Percentiles rank a stretch among this genome's conserved stretches.
phyloP scores from a whole-genome alignment of 1,139 yeast species.

The Sporopachydermia cereana region DNA sequence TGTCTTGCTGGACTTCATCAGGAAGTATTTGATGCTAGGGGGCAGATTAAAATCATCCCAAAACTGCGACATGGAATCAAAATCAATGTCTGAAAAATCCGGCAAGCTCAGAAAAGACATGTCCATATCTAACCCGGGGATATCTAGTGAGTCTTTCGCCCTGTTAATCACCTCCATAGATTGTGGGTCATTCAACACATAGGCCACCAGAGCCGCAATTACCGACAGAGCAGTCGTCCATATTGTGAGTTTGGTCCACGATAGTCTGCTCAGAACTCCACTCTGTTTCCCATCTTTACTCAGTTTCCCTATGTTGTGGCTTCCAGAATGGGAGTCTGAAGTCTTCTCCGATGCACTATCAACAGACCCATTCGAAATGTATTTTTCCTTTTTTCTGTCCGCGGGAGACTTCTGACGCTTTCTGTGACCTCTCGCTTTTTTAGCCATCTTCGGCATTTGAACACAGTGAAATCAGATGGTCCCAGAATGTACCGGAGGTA shows the following conservation, averaged over 20 bases:
- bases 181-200: slow-evolving; percentile 1
- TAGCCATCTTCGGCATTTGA: too few species aligned
- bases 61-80: slow-evolving; percentile 4
- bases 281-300: too few species aligned
- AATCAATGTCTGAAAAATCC: slow-evolving; percentile 2
- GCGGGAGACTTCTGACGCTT: too few species aligned
- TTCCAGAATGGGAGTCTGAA: too few species aligned
- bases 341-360: too few species aligned
- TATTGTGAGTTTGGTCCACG: not conserved
- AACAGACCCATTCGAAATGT: slow-evolving; percentile 1
- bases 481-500: too few species aligned
- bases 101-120: not conserved
- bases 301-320: too few species aligned
- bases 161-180: not conserved
- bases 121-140: slow-evolving; percentile 1
- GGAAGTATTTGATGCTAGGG: not conserved
- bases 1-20: slow-evolving; percentile 4
- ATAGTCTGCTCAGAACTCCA: too few species aligned
- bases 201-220: slow-evolving; percentile 12
- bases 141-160: not conserved
- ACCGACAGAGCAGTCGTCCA: slow-evolving; percentile 12
- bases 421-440: too few species aligned
- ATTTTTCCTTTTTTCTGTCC: too few species aligned
- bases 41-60: slow-evolving; percentile 4
- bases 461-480: too few species aligned